Conservation (phyloP, 768 basidiomycete genomes). For the Auriculariales sp. region DNA sequence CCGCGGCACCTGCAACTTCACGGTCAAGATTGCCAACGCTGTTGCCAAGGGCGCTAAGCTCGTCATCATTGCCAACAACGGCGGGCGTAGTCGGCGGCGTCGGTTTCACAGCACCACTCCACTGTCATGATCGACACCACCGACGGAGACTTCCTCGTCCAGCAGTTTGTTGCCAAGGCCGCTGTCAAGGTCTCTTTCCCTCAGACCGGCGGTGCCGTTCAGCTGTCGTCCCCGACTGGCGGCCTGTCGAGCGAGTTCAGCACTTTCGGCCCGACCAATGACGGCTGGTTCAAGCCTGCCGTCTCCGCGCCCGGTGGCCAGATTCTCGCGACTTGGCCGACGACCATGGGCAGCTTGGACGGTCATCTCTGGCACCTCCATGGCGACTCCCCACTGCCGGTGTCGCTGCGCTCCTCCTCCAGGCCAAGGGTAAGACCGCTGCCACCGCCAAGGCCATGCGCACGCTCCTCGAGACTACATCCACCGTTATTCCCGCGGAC, state of each 20-base stretch:
- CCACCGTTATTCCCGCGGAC: slow-evolving; percentile 26
- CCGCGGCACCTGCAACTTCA: slow-evolving; percentile 19
- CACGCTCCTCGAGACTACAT: slow-evolving; percentile 34
- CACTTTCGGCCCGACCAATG: slow-evolving; percentile 21
- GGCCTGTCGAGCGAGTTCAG: slow-evolving; percentile 16
- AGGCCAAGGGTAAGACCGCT: slow-evolving; percentile 21
- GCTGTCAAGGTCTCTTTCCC: slow-evolving; percentile 6
- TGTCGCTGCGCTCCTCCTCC: slow-evolving; percentile 26
- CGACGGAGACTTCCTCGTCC: slow-evolving; percentile 7
- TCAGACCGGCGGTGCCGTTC: slow-evolving; percentile 6
- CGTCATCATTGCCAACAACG: slow-evolving; percentile 8
- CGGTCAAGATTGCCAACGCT: slow-evolving; percentile 13
- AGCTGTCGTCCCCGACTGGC: slow-evolving; percentile 14
- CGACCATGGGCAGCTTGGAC: slow-evolving; percentile 5
- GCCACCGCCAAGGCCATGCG: slow-evolving; percentile 20
- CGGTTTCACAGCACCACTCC: no score
- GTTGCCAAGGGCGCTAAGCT: slow-evolving; percentile 10
- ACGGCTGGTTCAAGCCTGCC: slow-evolving; percentile 13
- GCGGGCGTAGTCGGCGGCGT: slow-evolving; percentile 1
- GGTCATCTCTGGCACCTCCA: slow-evolving; percentile 8
- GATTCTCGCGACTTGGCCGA: slow-evolving; percentile 10
- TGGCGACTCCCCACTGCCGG: slow-evolving; percentile 19
- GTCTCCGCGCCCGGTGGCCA: slow-evolving; percentile 10
- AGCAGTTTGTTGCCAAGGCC: slow-evolving; percentile 4
- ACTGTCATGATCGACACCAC: slow-evolving; percentile 6